Percentiles rank a stretch among this genome's conserved stretches.
phyloP scores from a whole-genome alignment of 2,329 filamentous ascomycete species.

The Arthrobotrys sphaeroides region DNA sequence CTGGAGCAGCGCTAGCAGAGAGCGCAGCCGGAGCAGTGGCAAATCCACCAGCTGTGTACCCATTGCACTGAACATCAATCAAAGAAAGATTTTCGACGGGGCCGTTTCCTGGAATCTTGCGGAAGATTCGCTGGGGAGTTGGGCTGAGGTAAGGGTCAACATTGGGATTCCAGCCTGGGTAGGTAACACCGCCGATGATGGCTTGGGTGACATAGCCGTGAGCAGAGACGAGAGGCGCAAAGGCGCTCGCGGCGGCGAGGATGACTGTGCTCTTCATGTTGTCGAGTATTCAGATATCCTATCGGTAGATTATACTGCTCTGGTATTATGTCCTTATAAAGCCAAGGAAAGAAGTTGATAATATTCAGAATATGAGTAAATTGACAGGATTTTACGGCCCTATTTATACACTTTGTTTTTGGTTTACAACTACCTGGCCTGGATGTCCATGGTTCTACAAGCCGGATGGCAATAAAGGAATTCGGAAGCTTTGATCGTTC shows the following conservation, averaged over 20 bases:
- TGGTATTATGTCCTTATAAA: not conserved
- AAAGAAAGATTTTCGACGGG: conserved; percentile 67
- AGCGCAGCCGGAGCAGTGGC: conserved; percentile 64
- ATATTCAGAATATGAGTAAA: conserved; percentile 44
- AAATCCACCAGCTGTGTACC: conserved; percentile 60
- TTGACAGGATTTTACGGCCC: not conserved
- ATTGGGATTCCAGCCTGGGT: conserved; percentile 62
- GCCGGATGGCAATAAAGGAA: not conserved
- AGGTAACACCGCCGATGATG: conserved; percentile 63
- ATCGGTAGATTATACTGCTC: conserved; percentile 2
- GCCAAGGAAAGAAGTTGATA: not conserved
- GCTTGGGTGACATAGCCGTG: conserved; percentile 66
- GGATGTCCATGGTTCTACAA: not conserved
- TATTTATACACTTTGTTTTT: not conserved
- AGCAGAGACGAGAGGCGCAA: conserved; percentile 58
- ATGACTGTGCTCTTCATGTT: conserved; percentile 44
- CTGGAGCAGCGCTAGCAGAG: conserved; percentile 67
- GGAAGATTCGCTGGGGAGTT: conserved; percentile 67
- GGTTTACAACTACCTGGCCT: not conserved
- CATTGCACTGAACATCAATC: conserved; percentile 68
- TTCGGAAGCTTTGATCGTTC: not conserved
- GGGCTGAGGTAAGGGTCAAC: conserved; percentile 63
- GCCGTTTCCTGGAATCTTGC: conserved; percentile 69
- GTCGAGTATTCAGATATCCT: not conserved
- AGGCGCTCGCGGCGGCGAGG: conserved; percentile 18